Evolutionary conservation across 2,329 filamentous ascomycete genomes (phyloP), one percentile per base, ranked within the genome.

Genomic region (Fusarium sp.): DNA sequence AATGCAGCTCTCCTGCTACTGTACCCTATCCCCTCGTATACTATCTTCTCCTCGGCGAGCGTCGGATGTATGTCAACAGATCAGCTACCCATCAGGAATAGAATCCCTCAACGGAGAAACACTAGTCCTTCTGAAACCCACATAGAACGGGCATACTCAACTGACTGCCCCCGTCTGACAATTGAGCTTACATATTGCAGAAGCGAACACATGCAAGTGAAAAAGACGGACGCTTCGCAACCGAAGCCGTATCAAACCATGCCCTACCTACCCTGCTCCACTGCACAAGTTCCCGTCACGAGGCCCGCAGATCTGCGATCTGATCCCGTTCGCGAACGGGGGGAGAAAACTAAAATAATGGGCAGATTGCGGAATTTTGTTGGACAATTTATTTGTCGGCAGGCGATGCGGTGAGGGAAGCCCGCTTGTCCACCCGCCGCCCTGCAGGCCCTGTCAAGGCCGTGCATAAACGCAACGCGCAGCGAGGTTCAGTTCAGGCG

Each of bases 261-360:
- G 56, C 33, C 29, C 10, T 38, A 17, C 29, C 10, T 38, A 17
- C 36, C 16, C 38, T 35, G 46, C 59, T 73, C 70, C 61, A 61
- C 71, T 57, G 10, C 57, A 49, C n/a, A 65, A 31, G n/a, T 68
- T 46, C 56, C 38, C 46, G 49, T 49, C 64, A 74, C 64, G 61
- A 66, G 71, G 58, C 64, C 67, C 60, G 59, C 51, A 46, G 71
- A 74, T 72, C 64, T 72, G 61, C 67, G 64, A 74, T 69, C 71
- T 62, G 64, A 73, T 73, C 64, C 60, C 24, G 61, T 74, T 42
- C 56, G 38, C n/a, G 31, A 62, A 24, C 17, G 57, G 20, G 40
- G 40, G 40, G 20, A 5, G 12, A 44, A 16, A 14, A 38, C 16
- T 16, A 24, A 24, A 29, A 51, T 20, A 60, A 60, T 60, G 62